Percentiles rank a stretch among this genome's conserved stretches.
These are phyloP conservation scores for Zizania latifolia DNA, from an alignment of 176 grass and related monocot species.

Conservation along the genomic window DNA sequence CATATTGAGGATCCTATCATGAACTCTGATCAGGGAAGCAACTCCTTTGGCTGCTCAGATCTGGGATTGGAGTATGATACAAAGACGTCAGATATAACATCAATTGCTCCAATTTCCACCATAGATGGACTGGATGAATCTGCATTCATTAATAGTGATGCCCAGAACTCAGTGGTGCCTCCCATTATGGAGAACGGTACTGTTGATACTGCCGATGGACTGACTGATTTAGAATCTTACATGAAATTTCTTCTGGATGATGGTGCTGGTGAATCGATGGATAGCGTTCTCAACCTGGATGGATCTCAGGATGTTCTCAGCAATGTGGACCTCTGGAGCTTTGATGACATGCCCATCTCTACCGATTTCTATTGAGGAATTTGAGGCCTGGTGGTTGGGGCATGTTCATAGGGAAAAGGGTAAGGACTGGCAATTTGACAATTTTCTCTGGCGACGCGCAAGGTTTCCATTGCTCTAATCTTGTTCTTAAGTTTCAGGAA, in stretches of 20 bases:
- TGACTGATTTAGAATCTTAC: conserved; percentile 52
- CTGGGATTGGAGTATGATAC: conserved; percentile 53
- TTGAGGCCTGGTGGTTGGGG: neutral
- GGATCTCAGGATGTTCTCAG: conserved; percentile 38
- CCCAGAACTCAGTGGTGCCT: conserved; percentile 3
- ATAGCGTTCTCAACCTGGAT: conserved; percentile 48
- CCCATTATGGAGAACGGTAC: conserved; percentile 25
- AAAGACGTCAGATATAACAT: conserved; percentile 47
- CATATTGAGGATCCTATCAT: conserved; percentile 28
- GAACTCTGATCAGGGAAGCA: conserved; percentile 82
- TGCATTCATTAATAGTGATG: conserved; percentile 1
- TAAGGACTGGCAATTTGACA: neutral
- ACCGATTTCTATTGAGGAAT: conserved; percentile 35
- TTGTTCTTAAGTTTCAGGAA: conserved; percentile 34
- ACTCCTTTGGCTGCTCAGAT: conserved; percentile 44
- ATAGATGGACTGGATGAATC: conserved; percentile 32
- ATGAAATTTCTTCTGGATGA: conserved; percentile 62
- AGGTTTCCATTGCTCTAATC: neutral
- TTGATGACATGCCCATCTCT: conserved; percentile 52
- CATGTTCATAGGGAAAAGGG: conserved; percentile 40
- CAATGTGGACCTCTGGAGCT: conserved; percentile 79
- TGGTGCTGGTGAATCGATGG: conserved; percentile 38
- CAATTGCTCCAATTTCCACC: conserved; percentile 28
- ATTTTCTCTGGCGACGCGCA: neutral
- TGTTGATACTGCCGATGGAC: conserved; percentile 34